These are phyloP conservation scores for Gossypium longicalyx DNA, from an alignment of 345 rosid species.

Conservation along the genomic window DNA sequence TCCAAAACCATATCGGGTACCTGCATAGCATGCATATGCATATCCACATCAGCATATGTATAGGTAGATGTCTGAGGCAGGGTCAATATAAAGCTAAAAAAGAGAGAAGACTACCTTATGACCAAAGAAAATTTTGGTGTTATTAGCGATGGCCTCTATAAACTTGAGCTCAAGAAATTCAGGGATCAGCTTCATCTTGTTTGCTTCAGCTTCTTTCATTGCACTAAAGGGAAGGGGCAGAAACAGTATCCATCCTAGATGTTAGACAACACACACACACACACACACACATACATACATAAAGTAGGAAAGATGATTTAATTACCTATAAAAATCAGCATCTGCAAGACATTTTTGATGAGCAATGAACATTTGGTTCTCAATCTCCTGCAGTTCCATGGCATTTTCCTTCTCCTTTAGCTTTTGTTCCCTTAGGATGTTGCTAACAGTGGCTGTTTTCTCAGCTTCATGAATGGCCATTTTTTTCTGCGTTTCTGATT, in stretches of 20 bases:
- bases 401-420: slow-evolving; percentile 79
- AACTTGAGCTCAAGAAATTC: slow-evolving; percentile 86
- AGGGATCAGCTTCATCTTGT: slow-evolving; percentile 82
- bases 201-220: slow-evolving; percentile 84
- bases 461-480: slow-evolving; percentile 94
- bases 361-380: slow-evolving; percentile 69
- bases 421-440: slow-evolving; percentile 80
- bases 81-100: not conserved
- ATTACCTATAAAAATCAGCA: slow-evolving; percentile 82
- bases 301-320: not conserved
- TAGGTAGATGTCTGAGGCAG: not conserved
- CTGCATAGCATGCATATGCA: slow-evolving; percentile 25
- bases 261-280: not conserved
- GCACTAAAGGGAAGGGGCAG: slow-evolving; percentile 32
- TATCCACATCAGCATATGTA: not conserved
- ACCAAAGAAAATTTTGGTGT: slow-evolving; percentile 89
- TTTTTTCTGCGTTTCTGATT: slow-evolving; percentile 77
- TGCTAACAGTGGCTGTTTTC: slow-evolving; percentile 77
- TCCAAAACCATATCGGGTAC: slow-evolving; percentile 81
- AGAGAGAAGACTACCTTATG: slow-evolving; percentile 49
- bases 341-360: slow-evolving; percentile 79
- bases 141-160: slow-evolving; percentile 78
- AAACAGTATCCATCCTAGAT: not conserved
- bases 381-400: slow-evolving; percentile 70
- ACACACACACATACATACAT: not conserved